Base-by-base conservation (phyloP, 768 basidiomycete genomes). In the Clathrus columnatus region DNA sequence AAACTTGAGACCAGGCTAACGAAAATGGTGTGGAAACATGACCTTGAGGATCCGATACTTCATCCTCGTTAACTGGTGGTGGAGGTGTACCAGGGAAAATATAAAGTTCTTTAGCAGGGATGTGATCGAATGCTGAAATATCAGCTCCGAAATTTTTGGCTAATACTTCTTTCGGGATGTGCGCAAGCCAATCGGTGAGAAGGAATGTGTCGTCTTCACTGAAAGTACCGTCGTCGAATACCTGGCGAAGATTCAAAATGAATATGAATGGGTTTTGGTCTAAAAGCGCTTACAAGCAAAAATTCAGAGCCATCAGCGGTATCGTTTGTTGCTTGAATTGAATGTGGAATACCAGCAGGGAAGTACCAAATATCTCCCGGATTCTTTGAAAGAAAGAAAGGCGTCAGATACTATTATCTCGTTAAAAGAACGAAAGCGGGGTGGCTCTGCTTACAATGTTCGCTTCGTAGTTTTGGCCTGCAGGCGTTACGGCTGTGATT, bases 161-260 rank as follows among this genome's bases (percentile, higher is more conserved):
- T 2, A 85, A 67, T 0, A 82, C 78, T 45, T 75, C 73, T 59
- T 75, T 71, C 20, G 81, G 80, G 16, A 80, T 72, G 60, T 85
- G 84, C 2, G 83, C 73, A 21, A 85, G 69, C 82, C 84, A 86
- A 57, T 86, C 84, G 55, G 83, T 78, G 17, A 83, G 67, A 42
- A 78, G 69, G 63, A 84, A 83, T 1, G 82, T 83, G 2, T 71
- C 63, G 47, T 83, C 81, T 64, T 83, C 83, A 27, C 72, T 75
- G 61, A 83, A 83, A 10, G 63, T 42, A 48, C 73, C 71, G 26
- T 48, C 64, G 48, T 75, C 73, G 45, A 74, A 72, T 43, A 74
- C 57, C 17, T 55, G 46, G 2, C 2, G 11, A 27, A 16, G 11
- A 20, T 26, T 10, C 17, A 11, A 18, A 47, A 14, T 18, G 2